phyloP scores from a whole-genome alignment of 768 basidiomycete species.

The Tephrocybe sp. region DNA sequence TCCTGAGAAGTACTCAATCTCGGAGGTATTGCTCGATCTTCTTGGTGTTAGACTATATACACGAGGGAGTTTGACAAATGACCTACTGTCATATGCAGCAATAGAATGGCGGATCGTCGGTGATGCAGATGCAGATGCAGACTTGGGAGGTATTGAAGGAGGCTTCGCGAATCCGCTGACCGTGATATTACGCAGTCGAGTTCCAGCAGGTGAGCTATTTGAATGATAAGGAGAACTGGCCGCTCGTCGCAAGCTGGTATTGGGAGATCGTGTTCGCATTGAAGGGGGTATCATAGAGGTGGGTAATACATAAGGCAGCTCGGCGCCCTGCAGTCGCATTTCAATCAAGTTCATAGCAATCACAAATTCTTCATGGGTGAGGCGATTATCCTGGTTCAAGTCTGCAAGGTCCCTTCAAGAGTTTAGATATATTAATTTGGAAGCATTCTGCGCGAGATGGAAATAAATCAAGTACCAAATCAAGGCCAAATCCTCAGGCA shows the following conservation, averaged over 20 bases:
- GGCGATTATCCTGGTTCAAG: constrained; percentile 29
- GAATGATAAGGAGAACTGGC: neutral
- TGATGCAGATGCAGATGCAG: constrained; percentile 7
- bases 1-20: neutral
- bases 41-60: too few species aligned
- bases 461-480: constrained; percentile 30
- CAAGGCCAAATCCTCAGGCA: constrained; percentile 30
- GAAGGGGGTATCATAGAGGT: constrained; percentile 30
- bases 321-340: constrained; percentile 27
- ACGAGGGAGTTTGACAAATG: too few species aligned
- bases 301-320: constrained; percentile 31
- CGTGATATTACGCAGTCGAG: neutral
- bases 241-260: constrained; percentile 6
- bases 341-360: constrained; percentile 36
- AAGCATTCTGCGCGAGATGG: too few species aligned
- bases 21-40: neutral
- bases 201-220: neutral
- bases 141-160: constrained; percentile 14
- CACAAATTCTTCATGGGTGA: constrained; percentile 37
- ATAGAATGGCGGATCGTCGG: neutral
- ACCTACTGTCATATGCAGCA: constrained; percentile 1
- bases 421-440: neutral
- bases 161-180: neutral
- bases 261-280: constrained; percentile 10
- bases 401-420: constrained; percentile 32